Conservation (phyloP, 305 asterid genomes). For the Fraxinus floribunda region DNA sequence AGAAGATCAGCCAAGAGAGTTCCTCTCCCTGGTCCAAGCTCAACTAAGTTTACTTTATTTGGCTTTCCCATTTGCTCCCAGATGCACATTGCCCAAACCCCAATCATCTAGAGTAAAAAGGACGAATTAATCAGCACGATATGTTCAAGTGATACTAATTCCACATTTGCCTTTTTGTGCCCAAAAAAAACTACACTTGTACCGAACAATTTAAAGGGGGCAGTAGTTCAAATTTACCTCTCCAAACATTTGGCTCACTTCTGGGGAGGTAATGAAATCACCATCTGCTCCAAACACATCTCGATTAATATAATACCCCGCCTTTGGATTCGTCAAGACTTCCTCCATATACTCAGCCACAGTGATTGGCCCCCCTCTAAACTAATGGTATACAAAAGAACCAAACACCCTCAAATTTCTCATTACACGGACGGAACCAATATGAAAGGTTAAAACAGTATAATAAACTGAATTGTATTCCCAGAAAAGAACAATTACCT, state of each 20-base stretch:
- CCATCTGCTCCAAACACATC: slow-evolving; percentile 90
- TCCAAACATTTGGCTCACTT: slow-evolving; percentile 98
- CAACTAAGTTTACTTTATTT: slow-evolving; percentile 66
- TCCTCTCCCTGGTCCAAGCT: slow-evolving; percentile 96
- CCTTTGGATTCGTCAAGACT: slow-evolving; percentile 83
- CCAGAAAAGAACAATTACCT: slow-evolving; percentile 35
- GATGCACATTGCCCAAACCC: slow-evolving; percentile 88
- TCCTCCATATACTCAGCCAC: slow-evolving; percentile 96
- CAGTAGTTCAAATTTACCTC: slow-evolving; percentile 49
- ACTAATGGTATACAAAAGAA: slow-evolving; percentile 34
- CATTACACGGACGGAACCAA: background rate
- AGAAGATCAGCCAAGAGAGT: slow-evolving; percentile 90
- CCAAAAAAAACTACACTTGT: background rate
- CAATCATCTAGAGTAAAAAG: slow-evolving; percentile 55
- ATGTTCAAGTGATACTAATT: background rate
- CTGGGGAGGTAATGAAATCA: slow-evolving; percentile 91
- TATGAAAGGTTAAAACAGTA: background rate
- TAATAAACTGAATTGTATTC: background rate
- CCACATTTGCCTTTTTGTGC: background rate
- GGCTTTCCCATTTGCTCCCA: slow-evolving; percentile 99
- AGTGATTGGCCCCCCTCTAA: slow-evolving; percentile 91
- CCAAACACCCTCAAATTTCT: slow-evolving; percentile 6
- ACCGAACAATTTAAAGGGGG: background rate
- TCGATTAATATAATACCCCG: slow-evolving; percentile 79
- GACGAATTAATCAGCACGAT: background rate